Evolutionary conservation across 352 stramenopile genomes (phyloP), one percentile per base, ranked within the genome.

Genomic region (Phytopythium ostracodes): DNA sequence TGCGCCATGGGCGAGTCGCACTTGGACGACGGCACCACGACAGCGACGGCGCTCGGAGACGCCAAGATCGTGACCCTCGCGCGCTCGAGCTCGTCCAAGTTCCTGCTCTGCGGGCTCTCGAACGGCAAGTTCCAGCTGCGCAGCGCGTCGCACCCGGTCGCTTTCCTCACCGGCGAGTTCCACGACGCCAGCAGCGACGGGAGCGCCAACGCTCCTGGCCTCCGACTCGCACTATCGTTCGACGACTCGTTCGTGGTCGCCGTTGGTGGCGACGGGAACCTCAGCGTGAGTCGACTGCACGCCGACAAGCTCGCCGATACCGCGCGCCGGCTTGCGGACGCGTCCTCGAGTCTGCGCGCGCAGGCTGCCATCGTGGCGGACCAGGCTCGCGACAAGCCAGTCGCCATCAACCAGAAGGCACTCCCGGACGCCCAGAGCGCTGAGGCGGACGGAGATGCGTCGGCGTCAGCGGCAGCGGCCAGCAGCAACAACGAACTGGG

Each of bases 61-160:
- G 65, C 68, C 0, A 59, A 74, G 27, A 79, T 90, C 24, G 70
- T 64, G 4, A 72, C 67, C 10, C 59, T 94, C 18, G 56, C 66
- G 20, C 59, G 79, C 18, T 91, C 81, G 29, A 56, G 64, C 20
- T 88, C 76, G 15, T 62, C 81, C 10, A 72, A 81, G 29, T 96
- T 95, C 54, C 49, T 97, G 40, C 55, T 97, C 10, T 90, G 77
- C 35, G 84, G 86, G 2, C 69, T 89, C 51, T 75, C 75, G 3
- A 94, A 96, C 55, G 90, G 90, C 57, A 87, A 84, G 46, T 89
- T 96, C 51, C 83, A 92, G 36, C 44, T 97, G 20, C 86, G 89
- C 18, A 78, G 74, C 6, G 56, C 57, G 2, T 46, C 40, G 3
- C 63, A 74, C 47, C 87, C 88, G 5, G 67, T 81, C 50, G 79